These are phyloP conservation scores for Magnolia sinica DNA, from an alignment of 164 flowering plant genomes.

Conservation along the genomic window DNA sequence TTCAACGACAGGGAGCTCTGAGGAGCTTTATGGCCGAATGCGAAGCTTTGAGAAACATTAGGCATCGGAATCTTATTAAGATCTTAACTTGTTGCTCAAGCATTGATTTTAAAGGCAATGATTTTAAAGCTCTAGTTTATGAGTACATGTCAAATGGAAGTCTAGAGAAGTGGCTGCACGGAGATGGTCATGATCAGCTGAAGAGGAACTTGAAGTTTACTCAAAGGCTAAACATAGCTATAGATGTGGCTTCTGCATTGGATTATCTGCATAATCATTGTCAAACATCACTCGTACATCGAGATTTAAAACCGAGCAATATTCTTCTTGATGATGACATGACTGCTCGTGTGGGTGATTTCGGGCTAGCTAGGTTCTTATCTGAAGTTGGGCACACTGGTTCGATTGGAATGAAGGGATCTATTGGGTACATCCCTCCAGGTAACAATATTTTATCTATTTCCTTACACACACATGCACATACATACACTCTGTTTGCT, in stretches of 20 bases:
- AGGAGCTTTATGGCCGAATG: not conserved
- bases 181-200: too few relatives aligned
- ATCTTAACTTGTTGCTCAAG: not conserved
- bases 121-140: slow-evolving; percentile 26
- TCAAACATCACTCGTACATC: slow-evolving; percentile 21
- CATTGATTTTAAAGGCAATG: not conserved
- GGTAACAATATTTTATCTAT: not conserved
- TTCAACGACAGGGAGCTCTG: not conserved
- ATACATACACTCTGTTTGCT: too few relatives aligned
- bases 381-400: slow-evolving; percentile 5
- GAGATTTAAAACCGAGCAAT: slow-evolving; percentile 38
- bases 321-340: slow-evolving; percentile 30
- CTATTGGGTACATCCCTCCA: slow-evolving; percentile 16
- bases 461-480: not conserved
- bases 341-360: slow-evolving; percentile 35
- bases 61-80: not conserved
- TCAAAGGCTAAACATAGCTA: slow-evolving; percentile 27
- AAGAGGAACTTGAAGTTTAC: slow-evolving; percentile 13
- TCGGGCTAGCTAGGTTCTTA: slow-evolving; percentile 29
- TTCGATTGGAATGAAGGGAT: slow-evolving; percentile 27
- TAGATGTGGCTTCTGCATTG: slow-evolving; percentile 32
- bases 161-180: slow-evolving; percentile 25
- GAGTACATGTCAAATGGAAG: slow-evolving; percentile 28
- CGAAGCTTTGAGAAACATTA: not conserved
- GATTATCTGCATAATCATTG: slow-evolving; percentile 29